Evolutionary conservation across 2,329 filamentous ascomycete species (phyloP).

Genomic region (Aureobasidium mangrovei): DNA sequence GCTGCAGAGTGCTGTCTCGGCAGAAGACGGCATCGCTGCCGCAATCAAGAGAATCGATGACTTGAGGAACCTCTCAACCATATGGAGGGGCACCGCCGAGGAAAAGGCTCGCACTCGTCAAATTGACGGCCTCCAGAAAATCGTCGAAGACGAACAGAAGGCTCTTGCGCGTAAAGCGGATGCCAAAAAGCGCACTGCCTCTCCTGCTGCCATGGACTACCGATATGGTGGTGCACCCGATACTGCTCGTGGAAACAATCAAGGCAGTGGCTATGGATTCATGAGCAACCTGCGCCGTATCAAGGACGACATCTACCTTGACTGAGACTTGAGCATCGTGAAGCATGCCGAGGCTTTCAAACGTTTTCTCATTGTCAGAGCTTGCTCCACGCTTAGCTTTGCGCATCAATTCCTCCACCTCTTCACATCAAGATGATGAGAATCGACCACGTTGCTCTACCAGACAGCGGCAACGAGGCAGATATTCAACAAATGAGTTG

Average conservation of each 20-base stretch:
- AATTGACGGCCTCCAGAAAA: slow-evolving; percentile 69
- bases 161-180: slow-evolving; percentile 30
- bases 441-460: no score
- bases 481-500: no score
- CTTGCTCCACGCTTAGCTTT: no score
- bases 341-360: not conserved
- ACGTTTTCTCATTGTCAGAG: no score
- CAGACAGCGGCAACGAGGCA: no score
- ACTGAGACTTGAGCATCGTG: slow-evolving; percentile 25
- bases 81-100: slow-evolving; percentile 95
- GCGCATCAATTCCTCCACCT: no score
- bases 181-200: slow-evolving; percentile 16
- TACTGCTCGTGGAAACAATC: slow-evolving; percentile 21
- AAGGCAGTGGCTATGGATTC: slow-evolving; percentile 40
- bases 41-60: slow-evolving; percentile 68
- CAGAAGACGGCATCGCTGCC: slow-evolving; percentile 61
- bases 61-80: slow-evolving; percentile 62
- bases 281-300: slow-evolving; percentile 45
- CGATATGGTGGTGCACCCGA: slow-evolving; percentile 22
- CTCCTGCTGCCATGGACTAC: slow-evolving; percentile 21
- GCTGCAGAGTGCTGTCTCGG: slow-evolving; percentile 46
- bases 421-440: no score
- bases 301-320: slow-evolving; percentile 46
- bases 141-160: slow-evolving; percentile 65
- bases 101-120: slow-evolving; percentile 77